A percentile compares a stretch with the other conserved stretches of the same genome.
These are phyloP conservation scores for Fraxinus quadrangulata DNA, from an alignment of 257 asterid genomes.

Conservation along the genomic window DNA sequence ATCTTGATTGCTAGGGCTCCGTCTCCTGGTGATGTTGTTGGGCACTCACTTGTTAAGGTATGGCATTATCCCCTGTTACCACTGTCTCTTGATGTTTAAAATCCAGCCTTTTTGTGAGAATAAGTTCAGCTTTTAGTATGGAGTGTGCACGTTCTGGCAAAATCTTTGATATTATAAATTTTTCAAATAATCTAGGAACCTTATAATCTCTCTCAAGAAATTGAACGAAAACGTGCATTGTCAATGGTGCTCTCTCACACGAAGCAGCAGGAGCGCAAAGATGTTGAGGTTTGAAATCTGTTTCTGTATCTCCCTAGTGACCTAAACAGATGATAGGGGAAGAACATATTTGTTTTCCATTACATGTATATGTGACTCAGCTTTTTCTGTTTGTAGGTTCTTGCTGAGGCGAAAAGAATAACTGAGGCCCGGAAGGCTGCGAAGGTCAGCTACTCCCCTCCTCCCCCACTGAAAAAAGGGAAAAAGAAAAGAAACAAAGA, in stretches of 20 bases:
- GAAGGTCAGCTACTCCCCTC: constrained; percentile 48
- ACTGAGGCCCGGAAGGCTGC: constrained; percentile 73
- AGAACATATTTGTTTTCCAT: neutral
- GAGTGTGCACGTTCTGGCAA: constrained; percentile 19
- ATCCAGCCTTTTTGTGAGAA: constrained; percentile 1
- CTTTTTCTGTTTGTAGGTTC: constrained; percentile 51
- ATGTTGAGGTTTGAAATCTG: constrained; percentile 67
- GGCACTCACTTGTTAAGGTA: constrained; percentile 81
- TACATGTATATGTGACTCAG: constrained; percentile 10
- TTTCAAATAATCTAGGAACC: constrained; percentile 57
- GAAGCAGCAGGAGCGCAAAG: constrained; percentile 89
- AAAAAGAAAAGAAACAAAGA: neutral
- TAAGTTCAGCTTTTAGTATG: constrained; percentile 17
- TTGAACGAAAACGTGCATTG: constrained; percentile 85
- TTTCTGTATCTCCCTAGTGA: constrained; percentile 11
- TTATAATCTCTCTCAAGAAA: constrained; percentile 75
- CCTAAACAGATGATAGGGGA: constrained; percentile 3
- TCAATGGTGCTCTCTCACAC: constrained; percentile 89
- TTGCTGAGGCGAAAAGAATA: constrained; percentile 90
- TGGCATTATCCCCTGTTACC: constrained; percentile 6
- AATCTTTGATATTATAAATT: constrained; percentile 26
- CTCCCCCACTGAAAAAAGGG: neutral
- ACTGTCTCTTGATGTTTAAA: constrained; percentile 6
- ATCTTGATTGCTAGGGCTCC: constrained; percentile 75
- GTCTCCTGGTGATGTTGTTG: constrained; percentile 64